These are phyloP conservation scores for Coemansia sp. DNA, from an alignment of 192 early-diverging fungal species.

Conservation along the genomic window DNA sequence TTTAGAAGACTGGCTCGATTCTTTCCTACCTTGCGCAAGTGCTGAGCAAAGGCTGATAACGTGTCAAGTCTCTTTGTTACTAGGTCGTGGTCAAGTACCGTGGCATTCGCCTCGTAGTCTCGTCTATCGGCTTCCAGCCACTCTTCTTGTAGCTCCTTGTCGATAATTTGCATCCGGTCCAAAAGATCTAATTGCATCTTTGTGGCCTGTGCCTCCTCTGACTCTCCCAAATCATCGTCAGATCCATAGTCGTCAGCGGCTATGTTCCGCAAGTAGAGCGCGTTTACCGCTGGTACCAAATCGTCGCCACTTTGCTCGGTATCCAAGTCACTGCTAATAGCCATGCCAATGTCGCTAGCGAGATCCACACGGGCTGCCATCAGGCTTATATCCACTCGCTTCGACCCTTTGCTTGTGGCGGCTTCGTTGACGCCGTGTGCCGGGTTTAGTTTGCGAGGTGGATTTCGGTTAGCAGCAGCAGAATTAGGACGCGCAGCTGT, in stretches of 20 bases:
- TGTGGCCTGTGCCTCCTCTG: conserved; percentile 26
- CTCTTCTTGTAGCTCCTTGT: conserved; percentile 1
- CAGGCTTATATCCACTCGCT: conserved; percentile 2
- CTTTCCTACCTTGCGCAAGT: conserved; percentile 27
- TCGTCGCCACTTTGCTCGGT: conserved; percentile 1
- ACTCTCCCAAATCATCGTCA: conserved; percentile 35
- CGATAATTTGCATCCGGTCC: conserved; percentile 1
- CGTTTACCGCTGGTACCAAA: conserved; percentile 18
- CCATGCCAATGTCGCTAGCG: conserved; percentile 25
- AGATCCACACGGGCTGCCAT: conserved; percentile 25
- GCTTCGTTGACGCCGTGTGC: background rate
- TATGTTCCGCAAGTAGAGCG: conserved; percentile 11
- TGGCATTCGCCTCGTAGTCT: conserved; percentile 29
- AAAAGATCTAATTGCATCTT: conserved; percentile 11
- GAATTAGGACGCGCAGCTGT: background rate
- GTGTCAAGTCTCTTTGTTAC: conserved; percentile 16
- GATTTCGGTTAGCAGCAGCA: background rate
- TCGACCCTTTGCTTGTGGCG: background rate
- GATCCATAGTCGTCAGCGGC: conserved; percentile 32
- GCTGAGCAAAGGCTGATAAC: conserved; percentile 23
- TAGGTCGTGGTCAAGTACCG: conserved; percentile 26
- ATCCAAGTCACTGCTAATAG: conserved; percentile 6
- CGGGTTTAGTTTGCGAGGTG: background rate
- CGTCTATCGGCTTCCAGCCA: conserved; percentile 20
- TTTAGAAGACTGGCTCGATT: conserved; percentile 30